Percentiles rank a stretch among this genome's conserved stretches.
phyloP scores from a whole-genome alignment of 2,329 filamentous ascomycete genomes.

The Phaeophleospora eucalypticola region DNA sequence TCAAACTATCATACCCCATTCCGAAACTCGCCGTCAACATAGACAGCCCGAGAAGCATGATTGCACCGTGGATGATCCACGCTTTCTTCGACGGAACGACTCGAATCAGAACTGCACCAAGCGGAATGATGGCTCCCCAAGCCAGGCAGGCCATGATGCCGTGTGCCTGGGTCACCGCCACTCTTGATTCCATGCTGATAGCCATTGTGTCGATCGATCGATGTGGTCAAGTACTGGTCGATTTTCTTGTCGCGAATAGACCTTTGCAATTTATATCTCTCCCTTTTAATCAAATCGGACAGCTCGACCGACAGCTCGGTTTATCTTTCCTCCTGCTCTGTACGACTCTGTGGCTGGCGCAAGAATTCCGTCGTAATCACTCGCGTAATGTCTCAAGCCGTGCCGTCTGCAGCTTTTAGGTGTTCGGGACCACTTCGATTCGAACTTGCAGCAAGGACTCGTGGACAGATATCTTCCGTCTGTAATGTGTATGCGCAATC shows the following conservation, averaged over 20 bases:
- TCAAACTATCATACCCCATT: neutral
- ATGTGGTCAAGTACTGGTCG: neutral
- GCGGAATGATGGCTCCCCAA: constrained; percentile 4
- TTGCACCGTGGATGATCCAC: constrained; percentile 5
- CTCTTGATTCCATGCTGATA: neutral
- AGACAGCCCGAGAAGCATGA: neutral
- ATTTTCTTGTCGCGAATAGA: neutral
- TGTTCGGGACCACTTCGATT: no score
- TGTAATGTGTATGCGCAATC: no score
- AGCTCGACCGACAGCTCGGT: neutral
- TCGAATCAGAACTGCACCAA: constrained; percentile 4
- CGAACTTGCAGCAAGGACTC: no score
- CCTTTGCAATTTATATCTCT: neutral
- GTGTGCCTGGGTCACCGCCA: neutral
- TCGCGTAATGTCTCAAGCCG: no score
- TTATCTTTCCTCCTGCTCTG: neutral
- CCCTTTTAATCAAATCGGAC: neutral
- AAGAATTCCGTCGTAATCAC: neutral
- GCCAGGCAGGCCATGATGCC: neutral
- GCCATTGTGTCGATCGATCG: neutral
- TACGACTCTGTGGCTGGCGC: neutral
- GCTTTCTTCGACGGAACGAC: constrained; percentile 1
- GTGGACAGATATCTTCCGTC: no score
- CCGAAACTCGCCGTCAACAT: constrained; percentile 2
- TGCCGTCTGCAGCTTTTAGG: no score